phyloP scores from a whole-genome alignment of 2,329 filamentous ascomycete genomes.

The Rutstroemia sp. region DNA sequence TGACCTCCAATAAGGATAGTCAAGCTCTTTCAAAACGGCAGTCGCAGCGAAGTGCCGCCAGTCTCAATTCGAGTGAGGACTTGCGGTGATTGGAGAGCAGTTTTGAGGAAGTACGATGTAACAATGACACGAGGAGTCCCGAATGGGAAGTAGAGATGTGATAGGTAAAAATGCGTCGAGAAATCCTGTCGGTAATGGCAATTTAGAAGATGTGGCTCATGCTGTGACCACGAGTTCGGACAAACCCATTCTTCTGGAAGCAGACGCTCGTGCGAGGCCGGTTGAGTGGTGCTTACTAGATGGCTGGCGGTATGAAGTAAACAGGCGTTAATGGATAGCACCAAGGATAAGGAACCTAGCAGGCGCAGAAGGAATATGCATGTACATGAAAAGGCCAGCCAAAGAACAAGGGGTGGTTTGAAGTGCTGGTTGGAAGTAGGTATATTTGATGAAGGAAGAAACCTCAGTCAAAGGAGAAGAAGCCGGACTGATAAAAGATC shows the following conservation, averaged over 20 bases:
- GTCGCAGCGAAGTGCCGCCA: slow-evolving; percentile 23
- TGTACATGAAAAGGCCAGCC: slow-evolving; percentile 8
- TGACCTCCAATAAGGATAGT: slow-evolving; percentile 14
- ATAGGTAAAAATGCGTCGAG: slow-evolving; percentile 17
- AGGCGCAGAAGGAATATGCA: slow-evolving; percentile 21
- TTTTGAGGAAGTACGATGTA: slow-evolving; percentile 12
- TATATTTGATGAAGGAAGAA: slow-evolving; percentile 7
- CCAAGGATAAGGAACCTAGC: slow-evolving; percentile 20
- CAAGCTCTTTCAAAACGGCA: slow-evolving; percentile 17
- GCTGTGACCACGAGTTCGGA: slow-evolving; percentile 24
- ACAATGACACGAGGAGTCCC: slow-evolving; percentile 13
- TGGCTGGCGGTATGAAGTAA: slow-evolving; percentile 14
- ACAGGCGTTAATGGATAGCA: slow-evolving; percentile 18
- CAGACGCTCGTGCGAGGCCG: slow-evolving; percentile 23
- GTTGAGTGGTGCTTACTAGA: slow-evolving; percentile 13
- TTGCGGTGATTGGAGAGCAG: slow-evolving; percentile 10
- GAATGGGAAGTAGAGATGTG: slow-evolving; percentile 11
- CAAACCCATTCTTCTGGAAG: slow-evolving; percentile 29
- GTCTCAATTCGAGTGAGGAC: slow-evolving; percentile 18
- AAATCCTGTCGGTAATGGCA: slow-evolving; percentile 20
- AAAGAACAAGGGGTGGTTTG: slow-evolving; percentile 20
- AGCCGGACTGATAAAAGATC: background rate
- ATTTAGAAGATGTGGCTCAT: slow-evolving; percentile 25
- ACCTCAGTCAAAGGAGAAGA: background rate
- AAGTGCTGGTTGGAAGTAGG: slow-evolving; percentile 11